phyloP scores from a whole-genome alignment of 2,329 filamentous ascomycete genomes.

The Pseudogymnoascus sp. region DNA sequence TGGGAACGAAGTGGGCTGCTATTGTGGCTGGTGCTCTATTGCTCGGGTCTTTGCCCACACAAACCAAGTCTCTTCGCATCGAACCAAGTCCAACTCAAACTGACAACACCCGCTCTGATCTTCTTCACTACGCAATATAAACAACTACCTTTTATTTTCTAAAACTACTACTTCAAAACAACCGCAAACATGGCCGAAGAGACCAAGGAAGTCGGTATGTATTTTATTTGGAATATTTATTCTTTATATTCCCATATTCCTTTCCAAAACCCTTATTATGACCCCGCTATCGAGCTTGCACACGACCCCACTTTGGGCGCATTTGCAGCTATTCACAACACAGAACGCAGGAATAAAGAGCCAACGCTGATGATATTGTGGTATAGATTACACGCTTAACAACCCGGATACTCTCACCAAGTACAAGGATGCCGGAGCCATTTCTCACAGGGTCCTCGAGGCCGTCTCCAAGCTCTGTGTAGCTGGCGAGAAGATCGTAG shows the following conservation, averaged over 20 bases:
- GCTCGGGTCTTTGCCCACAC: slow-evolving; percentile 8
- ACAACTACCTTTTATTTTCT: slow-evolving; percentile 1
- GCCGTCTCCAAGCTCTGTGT: slow-evolving; percentile 66
- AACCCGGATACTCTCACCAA: slow-evolving; percentile 96
- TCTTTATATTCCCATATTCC: slow-evolving; percentile 24
- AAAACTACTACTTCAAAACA: slow-evolving; percentile 8
- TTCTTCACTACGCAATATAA: not conserved
- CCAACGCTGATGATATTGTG: slow-evolving; percentile 24
- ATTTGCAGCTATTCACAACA: slow-evolving; percentile 19
- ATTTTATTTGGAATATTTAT: slow-evolving; percentile 8
- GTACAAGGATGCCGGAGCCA: slow-evolving; percentile 94
- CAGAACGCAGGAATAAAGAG: slow-evolving; percentile 15
- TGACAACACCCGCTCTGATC: not conserved
- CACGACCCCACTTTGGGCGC: slow-evolving; percentile 4
- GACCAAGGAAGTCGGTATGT: slow-evolving; percentile 33
- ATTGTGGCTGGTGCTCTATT: not conserved
- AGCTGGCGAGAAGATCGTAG: slow-evolving; percentile 84
- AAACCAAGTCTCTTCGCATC: slow-evolving; percentile 3
- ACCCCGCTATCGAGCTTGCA: slow-evolving; percentile 24
- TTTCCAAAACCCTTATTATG: slow-evolving; percentile 20
- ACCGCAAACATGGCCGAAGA: slow-evolving; percentile 32
- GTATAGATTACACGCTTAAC: slow-evolving; percentile 76
- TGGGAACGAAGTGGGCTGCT: not conserved
- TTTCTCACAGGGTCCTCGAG: slow-evolving; percentile 91
- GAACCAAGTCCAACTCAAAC: not conserved